These are phyloP conservation scores for Apiotrichum sp. DNA, from an alignment of 1,284 basidiomycete species.

Conservation along the genomic window DNA sequence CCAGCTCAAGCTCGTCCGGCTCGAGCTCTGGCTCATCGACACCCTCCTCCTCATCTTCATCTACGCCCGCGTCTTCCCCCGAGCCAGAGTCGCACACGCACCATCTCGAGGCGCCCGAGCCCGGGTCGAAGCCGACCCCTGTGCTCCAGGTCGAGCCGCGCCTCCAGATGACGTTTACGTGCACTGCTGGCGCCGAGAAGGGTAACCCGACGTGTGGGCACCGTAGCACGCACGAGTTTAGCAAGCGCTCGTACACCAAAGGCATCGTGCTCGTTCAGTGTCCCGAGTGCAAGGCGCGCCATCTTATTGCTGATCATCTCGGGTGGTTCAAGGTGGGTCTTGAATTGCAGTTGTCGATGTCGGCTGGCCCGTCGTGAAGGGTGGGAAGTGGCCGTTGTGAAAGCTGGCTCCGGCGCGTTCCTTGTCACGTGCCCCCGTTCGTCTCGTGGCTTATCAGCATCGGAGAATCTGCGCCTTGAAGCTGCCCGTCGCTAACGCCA, in stretches of 20 bases:
- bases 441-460: too few species aligned
- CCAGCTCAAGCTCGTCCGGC: too few species aligned
- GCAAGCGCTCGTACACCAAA: constrained; percentile 71
- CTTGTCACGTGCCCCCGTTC: too few species aligned
- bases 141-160: constrained; percentile 39
- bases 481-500: constrained; percentile 10
- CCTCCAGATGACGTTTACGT: constrained; percentile 70
- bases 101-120: constrained; percentile 7
- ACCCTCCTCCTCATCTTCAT: constrained; percentile 1
- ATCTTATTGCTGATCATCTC: constrained; percentile 83
- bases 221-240: constrained; percentile 83
- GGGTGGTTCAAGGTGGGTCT: constrained; percentile 67
- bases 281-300: constrained; percentile 80
- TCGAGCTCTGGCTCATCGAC: not conserved
- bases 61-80: not conserved
- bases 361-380: too few species aligned
- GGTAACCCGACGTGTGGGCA: constrained; percentile 58
- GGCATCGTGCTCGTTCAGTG: constrained; percentile 91
- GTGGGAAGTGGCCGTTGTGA: too few species aligned
- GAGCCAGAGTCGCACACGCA: not conserved
- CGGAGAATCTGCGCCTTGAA: not conserved
- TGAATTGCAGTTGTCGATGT: too few species aligned
- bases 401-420: too few species aligned
- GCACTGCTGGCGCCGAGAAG: constrained; percentile 55
- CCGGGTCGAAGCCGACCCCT: constrained; percentile 17